Evolutionary conservation across 441 rosid species (phyloP).

Genomic region (Erodium moschatum): DNA sequence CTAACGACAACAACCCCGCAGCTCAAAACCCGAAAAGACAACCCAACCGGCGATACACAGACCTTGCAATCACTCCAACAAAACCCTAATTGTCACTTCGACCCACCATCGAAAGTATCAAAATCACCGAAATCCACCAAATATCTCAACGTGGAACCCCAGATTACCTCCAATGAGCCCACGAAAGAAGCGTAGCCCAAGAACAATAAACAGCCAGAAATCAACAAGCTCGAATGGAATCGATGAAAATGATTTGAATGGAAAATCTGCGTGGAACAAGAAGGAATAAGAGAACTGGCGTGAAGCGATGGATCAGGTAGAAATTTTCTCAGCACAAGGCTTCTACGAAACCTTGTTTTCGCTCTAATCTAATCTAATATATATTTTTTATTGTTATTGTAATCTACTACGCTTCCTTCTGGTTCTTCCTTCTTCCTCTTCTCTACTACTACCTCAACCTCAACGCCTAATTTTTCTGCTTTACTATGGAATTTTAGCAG

Average conservation of each 20-base stretch:
- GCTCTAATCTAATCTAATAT: not conserved
- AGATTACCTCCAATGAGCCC: not conserved
- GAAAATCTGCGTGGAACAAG: slow-evolving; percentile 1
- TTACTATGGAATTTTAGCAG: not conserved
- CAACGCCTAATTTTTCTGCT: not conserved
- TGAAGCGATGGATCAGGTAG: slow-evolving; percentile 25
- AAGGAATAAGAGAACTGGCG: slow-evolving; percentile 19
- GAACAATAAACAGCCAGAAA: slow-evolving; percentile 16
- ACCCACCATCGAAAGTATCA: slow-evolving; percentile 24
- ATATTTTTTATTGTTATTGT: slow-evolving; percentile 14
- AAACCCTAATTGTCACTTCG: slow-evolving; percentile 26
- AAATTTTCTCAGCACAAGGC: slow-evolving; percentile 5
- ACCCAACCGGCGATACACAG: slow-evolving; percentile 17
- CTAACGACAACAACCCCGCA: slow-evolving; percentile 16
- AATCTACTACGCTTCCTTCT: slow-evolving; percentile 12
- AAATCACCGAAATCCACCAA: slow-evolving; percentile 11
- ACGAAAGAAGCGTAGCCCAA: not conserved
- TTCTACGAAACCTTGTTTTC: slow-evolving; percentile 41
- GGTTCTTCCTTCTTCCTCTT: slow-evolving; percentile 1
- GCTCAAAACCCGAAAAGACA: slow-evolving; percentile 3
- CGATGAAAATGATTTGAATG: not conserved
- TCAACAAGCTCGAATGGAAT: slow-evolving; percentile 7
- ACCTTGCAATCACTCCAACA: slow-evolving; percentile 11
- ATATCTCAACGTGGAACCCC: slow-evolving; percentile 15
- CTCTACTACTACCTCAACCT: slow-evolving; percentile 15